phyloP scores from a whole-genome alignment of 2,329 filamentous ascomycete genomes.

The Talaromyces sp. region DNA sequence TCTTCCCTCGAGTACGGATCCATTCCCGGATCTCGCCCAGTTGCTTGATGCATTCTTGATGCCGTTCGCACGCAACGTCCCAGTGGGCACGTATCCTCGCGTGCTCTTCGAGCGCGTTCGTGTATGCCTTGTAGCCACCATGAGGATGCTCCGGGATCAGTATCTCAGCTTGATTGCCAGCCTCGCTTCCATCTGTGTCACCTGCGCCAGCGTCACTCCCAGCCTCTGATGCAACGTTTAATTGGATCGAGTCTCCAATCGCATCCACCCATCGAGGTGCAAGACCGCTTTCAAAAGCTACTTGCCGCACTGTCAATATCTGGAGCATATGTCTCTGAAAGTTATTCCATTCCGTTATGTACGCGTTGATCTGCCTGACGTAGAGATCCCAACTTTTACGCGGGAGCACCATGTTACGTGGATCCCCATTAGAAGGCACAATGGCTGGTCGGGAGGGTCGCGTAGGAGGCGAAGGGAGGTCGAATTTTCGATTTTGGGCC shows the following conservation, averaged over 20 bases:
- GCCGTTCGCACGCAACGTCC: constrained; percentile 42
- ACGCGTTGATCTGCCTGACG: constrained; percentile 47
- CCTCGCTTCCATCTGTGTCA: constrained; percentile 18
- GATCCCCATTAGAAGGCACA: constrained; percentile 16
- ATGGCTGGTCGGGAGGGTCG: constrained; percentile 36
- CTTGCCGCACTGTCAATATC: constrained; percentile 51
- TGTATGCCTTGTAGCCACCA: constrained; percentile 40
- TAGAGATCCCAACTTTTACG: constrained; percentile 47
- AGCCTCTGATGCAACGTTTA: constrained; percentile 20
- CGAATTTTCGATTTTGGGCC: constrained; percentile 33
- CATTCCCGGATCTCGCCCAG: constrained; percentile 35
- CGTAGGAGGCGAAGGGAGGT: constrained; percentile 47
- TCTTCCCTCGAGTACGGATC: constrained; percentile 28
- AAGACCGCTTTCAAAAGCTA: constrained; percentile 40
- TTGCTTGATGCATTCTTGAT: constrained; percentile 36
- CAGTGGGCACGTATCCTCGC: constrained; percentile 40
- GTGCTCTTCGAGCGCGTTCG: constrained; percentile 42
- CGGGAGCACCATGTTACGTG: constrained; percentile 35
- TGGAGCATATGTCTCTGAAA: constrained; percentile 51
- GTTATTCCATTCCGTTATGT: constrained; percentile 51
- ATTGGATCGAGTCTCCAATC: constrained; percentile 40
- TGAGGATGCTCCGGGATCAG: constrained; percentile 25
- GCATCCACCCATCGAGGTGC: constrained; percentile 47
- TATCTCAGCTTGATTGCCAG: constrained; percentile 22
- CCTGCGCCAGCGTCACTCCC: constrained; percentile 8